These are phyloP conservation scores for Coemansia sp. DNA, from an alignment of 192 early-diverging fungal genomes.

Conservation along the genomic window DNA sequence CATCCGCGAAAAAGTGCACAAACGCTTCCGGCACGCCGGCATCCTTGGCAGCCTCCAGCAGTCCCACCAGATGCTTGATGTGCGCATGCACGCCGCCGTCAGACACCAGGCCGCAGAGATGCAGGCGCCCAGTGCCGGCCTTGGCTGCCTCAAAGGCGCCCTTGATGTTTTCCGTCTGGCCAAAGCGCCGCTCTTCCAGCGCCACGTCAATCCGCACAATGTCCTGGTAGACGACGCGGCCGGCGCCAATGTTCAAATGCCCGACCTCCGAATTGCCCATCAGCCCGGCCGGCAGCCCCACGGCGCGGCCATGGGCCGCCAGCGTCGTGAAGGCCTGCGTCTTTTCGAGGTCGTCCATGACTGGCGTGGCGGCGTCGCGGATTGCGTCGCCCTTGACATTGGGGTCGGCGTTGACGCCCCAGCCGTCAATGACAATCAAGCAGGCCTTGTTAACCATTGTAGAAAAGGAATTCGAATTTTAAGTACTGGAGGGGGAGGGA, in stretches of 20 bases:
- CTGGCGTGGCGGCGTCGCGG: slow-evolving; percentile 85
- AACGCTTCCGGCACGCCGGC: slow-evolving; percentile 77
- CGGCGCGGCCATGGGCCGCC: slow-evolving; percentile 89
- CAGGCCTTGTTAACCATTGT: slow-evolving; percentile 64
- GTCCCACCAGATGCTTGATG: slow-evolving; percentile 81
- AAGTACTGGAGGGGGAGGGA: too few species aligned
- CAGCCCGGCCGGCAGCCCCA: slow-evolving; percentile 96
- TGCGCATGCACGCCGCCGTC: slow-evolving; percentile 99
- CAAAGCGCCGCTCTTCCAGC: slow-evolving; percentile 81
- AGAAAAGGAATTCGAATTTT: not conserved
- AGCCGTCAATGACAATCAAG: slow-evolving; percentile 95
- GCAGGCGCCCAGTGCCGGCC: slow-evolving; percentile 72
- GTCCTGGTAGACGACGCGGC: slow-evolving; percentile 98
- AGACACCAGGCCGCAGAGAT: slow-evolving; percentile 90
- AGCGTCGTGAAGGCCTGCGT: slow-evolving; percentile 72
- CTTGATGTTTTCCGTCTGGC: slow-evolving; percentile 65
- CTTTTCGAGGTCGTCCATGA: slow-evolving; percentile 79
- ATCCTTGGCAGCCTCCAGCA: slow-evolving; percentile 82
- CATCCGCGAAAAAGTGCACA: slow-evolving; percentile 97
- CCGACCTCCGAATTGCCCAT: slow-evolving; percentile 99
- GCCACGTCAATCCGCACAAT: slow-evolving; percentile 97
- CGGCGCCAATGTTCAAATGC: slow-evolving; percentile 99
- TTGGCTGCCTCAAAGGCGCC: slow-evolving; percentile 84
- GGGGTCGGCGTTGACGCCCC: slow-evolving; percentile 79
- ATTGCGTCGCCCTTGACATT: slow-evolving; percentile 86